These are phyloP conservation scores for Trichosporon faecale DNA, from an alignment of 1,284 basidiomycete species.

Conservation along the genomic window DNA sequence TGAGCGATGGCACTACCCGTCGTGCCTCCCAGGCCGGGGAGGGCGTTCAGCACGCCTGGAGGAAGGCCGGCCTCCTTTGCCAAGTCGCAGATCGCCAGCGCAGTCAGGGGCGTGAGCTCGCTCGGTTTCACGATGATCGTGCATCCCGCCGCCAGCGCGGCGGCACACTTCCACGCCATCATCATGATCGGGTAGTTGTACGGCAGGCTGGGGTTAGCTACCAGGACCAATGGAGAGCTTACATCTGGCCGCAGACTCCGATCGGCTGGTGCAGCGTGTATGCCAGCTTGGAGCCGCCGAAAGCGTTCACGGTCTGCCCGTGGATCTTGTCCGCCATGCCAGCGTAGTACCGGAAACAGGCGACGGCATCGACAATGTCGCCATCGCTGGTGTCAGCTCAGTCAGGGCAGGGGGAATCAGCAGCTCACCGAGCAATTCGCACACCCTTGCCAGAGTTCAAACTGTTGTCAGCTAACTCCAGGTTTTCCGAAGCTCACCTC, in stretches of 20 bases:
- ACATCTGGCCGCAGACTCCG: conserved; percentile 88
- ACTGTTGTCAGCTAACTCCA: conserved; percentile 40
- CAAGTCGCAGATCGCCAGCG: conserved; percentile 60
- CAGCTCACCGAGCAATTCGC: conserved; percentile 62
- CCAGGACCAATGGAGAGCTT: conserved; percentile 31
- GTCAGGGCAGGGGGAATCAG: not conserved
- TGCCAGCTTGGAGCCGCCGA: conserved; percentile 63
- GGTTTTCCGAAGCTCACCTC: conserved; percentile 42
- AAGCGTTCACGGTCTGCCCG: conserved; percentile 51
- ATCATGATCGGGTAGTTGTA: conserved; percentile 92
- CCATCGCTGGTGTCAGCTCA: conserved; percentile 57
- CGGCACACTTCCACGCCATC: conserved; percentile 90
- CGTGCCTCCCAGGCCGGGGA: conserved; percentile 73
- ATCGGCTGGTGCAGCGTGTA: conserved; percentile 89
- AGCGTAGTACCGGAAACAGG: conserved; percentile 47
- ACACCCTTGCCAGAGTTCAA: conserved; percentile 83
- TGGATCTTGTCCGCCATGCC: conserved; percentile 62
- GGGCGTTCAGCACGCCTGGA: conserved; percentile 85
- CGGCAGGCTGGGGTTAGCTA: conserved; percentile 61
- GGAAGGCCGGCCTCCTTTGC: conserved; percentile 65
- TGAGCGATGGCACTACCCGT: conserved; percentile 78
- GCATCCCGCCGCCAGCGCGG: conserved; percentile 69
- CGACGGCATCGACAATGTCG: not conserved
- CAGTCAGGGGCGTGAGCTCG: conserved; percentile 85
- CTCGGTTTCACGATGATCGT: conserved; percentile 64